Conservation (phyloP, 495 filamentous ascomycete genomes). For the Neurospora sp. region DNA sequence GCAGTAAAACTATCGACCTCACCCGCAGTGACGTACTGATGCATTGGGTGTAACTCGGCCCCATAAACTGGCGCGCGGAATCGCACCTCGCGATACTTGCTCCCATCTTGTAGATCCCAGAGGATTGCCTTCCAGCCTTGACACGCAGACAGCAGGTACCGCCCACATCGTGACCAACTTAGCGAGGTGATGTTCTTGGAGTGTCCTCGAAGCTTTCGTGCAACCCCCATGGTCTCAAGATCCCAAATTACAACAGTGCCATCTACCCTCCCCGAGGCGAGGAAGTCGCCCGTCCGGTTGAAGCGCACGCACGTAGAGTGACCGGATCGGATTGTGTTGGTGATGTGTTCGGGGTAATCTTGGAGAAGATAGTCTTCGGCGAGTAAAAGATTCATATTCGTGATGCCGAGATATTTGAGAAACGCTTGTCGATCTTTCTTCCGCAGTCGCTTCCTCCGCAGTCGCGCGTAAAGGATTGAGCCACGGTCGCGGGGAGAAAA, state of each 20-base stretch:
- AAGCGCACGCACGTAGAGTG: slow-evolving; percentile 67
- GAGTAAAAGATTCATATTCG: slow-evolving; percentile 40
- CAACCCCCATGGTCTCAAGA: slow-evolving; percentile 90
- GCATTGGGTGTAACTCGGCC: slow-evolving; percentile 84
- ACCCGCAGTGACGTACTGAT: too few species aligned
- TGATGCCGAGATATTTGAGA: background rate
- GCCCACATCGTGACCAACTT: slow-evolving; percentile 86
- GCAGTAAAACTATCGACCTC: too few species aligned
- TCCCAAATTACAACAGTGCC: slow-evolving; percentile 94
- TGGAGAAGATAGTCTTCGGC: slow-evolving; percentile 63
- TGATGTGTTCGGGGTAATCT: slow-evolving; percentile 86
- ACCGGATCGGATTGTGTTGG: slow-evolving; percentile 68
- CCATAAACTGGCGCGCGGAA: slow-evolving; percentile 92
- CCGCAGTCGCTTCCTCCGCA: slow-evolving; percentile 7
- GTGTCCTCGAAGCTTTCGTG: slow-evolving; percentile 85
- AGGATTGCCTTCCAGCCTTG: slow-evolving; percentile 93
- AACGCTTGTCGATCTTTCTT: background rate
- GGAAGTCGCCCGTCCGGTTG: slow-evolving; percentile 84
- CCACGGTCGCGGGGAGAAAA: background rate
- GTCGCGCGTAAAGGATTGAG: slow-evolving; percentile 3
- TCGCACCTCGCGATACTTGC: slow-evolving; percentile 50
- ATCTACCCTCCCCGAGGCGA: slow-evolving; percentile 88
- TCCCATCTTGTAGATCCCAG: slow-evolving; percentile 76
- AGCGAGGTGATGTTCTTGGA: slow-evolving; percentile 82
- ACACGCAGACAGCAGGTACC: slow-evolving; percentile 87